A percentile compares a stretch with the other conserved stretches of the same genome.
These are phyloP conservation scores for Volvariella surrecta DNA, from an alignment of 1,284 basidiomycete genomes.

Conservation along the genomic window DNA sequence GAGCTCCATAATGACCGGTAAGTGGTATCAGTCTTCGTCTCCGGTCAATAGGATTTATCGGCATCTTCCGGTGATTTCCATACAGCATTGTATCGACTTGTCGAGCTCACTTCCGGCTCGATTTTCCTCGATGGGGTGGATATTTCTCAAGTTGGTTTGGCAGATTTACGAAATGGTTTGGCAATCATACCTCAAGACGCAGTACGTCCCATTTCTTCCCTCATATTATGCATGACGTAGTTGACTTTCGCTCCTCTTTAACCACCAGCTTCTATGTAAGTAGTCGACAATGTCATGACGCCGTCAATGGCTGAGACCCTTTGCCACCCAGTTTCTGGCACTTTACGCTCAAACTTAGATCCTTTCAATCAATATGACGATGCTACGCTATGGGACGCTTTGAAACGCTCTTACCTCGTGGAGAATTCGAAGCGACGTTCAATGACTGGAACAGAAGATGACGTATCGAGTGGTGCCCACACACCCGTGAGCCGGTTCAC, in stretches of 20 bases:
- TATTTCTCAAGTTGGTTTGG: slow-evolving; percentile 58
- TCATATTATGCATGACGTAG: slow-evolving; percentile 6
- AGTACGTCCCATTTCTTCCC: slow-evolving; percentile 31
- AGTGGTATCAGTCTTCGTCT: slow-evolving; percentile 16
- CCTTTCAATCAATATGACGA: slow-evolving; percentile 74
- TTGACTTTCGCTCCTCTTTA: slow-evolving; percentile 8
- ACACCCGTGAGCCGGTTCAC: slow-evolving; percentile 55
- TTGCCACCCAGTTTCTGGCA: slow-evolving; percentile 54
- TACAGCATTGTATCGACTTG: slow-evolving; percentile 44
- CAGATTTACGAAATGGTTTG: slow-evolving; percentile 57
- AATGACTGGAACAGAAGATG: slow-evolving; percentile 12
- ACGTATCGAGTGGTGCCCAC: slow-evolving; percentile 23
- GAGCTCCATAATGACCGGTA: slow-evolving; percentile 57
- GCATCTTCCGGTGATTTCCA: slow-evolving; percentile 2
- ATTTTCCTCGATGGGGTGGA: slow-evolving; percentile 63
- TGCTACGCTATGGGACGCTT: slow-evolving; percentile 72
- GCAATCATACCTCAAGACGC: slow-evolving; percentile 90
- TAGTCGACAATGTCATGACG: slow-evolving; percentile 11
- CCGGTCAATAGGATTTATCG: slow-evolving; percentile 9
- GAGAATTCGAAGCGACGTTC: slow-evolving; percentile 28
- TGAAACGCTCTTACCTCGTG: slow-evolving; percentile 73
- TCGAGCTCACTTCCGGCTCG: slow-evolving; percentile 58
- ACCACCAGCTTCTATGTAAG: slow-evolving; percentile 28
- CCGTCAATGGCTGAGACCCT: neutral
- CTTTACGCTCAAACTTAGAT: slow-evolving; percentile 75